Evolutionary conservation across 2,329 filamentous ascomycete species (phyloP).

Genomic region (Nemania bipapillata): DNA sequence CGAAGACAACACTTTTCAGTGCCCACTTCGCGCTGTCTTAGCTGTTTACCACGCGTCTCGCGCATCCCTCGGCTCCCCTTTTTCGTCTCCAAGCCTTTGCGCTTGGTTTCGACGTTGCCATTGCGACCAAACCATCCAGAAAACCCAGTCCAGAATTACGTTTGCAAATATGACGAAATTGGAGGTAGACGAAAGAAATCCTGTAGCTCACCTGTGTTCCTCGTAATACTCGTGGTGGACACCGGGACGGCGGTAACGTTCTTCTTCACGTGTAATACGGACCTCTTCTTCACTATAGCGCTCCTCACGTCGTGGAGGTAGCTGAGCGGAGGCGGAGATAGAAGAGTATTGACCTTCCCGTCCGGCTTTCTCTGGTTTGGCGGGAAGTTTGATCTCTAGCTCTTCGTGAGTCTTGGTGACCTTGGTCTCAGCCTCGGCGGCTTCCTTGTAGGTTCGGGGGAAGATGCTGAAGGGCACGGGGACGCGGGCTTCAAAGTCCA

Average conservation of each 20-base stretch:
- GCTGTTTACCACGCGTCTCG: constrained; percentile 1
- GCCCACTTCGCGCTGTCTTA: constrained; percentile 11
- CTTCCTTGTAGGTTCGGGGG: constrained; percentile 92
- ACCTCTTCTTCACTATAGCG: constrained; percentile 85
- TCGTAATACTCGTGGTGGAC: constrained; percentile 67
- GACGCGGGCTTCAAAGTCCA: constrained; percentile 99
- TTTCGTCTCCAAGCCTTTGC: not conserved
- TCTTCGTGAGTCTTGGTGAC: constrained; percentile 84
- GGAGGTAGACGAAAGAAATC: not conserved
- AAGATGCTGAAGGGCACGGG: constrained; percentile 99
- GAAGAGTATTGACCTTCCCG: constrained; percentile 95
- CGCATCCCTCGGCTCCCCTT: not conserved
- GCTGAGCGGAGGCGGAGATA: constrained; percentile 69
- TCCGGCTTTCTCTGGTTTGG: constrained; percentile 81
- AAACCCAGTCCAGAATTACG: no score
- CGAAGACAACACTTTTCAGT: constrained; percentile 16
- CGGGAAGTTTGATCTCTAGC: constrained; percentile 80
- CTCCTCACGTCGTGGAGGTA: constrained; percentile 72
- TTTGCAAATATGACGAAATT: not conserved
- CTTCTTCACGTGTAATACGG: constrained; percentile 80
- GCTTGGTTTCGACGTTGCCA: not conserved
- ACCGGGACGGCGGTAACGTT: constrained; percentile 78
- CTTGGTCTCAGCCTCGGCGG: constrained; percentile 59
- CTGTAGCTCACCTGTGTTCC: constrained; percentile 61
- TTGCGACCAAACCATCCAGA: not conserved